Conservation (phyloP, 768 basidiomycete genomes). For the Tricholoma hemisulphureum region DNA sequence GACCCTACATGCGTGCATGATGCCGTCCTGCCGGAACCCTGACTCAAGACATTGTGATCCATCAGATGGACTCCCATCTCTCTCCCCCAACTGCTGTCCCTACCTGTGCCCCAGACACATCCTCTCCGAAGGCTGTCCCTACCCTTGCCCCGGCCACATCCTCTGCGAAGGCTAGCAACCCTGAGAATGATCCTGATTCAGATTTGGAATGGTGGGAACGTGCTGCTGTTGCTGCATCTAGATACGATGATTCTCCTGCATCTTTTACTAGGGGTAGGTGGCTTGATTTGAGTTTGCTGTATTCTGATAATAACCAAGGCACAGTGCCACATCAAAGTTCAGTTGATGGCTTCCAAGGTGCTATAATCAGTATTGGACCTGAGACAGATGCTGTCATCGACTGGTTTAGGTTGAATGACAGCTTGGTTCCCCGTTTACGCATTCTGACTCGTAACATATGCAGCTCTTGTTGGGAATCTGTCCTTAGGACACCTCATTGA, state of each 20-base stretch:
- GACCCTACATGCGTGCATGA: slow-evolving; percentile 4
- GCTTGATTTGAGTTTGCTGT: not conserved
- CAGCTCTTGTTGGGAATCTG: slow-evolving; percentile 5
- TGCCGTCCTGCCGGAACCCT: slow-evolving; percentile 2
- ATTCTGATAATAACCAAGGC: not conserved
- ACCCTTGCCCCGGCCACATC: no score
- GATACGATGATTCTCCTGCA: not conserved
- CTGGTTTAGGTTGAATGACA: slow-evolving; percentile 4
- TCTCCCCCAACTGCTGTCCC: not conserved
- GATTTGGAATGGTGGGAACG: not conserved
- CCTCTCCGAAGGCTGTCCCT: no score
- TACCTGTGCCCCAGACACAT: not conserved
- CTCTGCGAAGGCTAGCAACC: not conserved
- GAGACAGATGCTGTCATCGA: not conserved
- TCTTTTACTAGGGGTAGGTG: not conserved
- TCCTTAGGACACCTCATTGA: not conserved
- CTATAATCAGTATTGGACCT: slow-evolving; percentile 3
- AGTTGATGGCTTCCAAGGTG: slow-evolving; percentile 1
- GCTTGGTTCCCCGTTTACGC: not conserved
- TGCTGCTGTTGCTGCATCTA: not conserved
- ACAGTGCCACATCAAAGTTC: not conserved
- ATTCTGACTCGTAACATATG: not conserved
- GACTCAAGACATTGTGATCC: slow-evolving; percentile 3
- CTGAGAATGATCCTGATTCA: not conserved
- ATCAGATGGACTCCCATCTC: not conserved